Conservation (phyloP, 2,329 filamentous ascomycete species). For the Diaporthe vexans region DNA sequence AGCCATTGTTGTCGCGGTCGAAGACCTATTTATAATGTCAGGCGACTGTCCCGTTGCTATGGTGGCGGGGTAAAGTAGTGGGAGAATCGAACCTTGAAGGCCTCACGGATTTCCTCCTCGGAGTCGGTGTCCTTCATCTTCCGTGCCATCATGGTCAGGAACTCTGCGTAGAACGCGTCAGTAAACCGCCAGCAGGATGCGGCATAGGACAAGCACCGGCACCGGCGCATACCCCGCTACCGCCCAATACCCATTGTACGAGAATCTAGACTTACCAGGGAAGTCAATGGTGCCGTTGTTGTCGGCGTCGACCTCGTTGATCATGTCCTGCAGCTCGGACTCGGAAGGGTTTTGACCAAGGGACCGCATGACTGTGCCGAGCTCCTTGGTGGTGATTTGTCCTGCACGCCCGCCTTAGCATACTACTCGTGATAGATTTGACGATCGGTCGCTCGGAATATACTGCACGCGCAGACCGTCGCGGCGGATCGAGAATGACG, state of each 20-base stretch:
- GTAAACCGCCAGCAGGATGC: constrained; percentile 26
- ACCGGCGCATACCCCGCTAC: background rate
- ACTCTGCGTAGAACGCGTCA: constrained; percentile 67
- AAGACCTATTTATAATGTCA: constrained; percentile 69
- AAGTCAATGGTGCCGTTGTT: constrained; percentile 96
- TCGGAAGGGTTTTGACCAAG: constrained; percentile 91
- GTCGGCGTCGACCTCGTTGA: constrained; percentile 92
- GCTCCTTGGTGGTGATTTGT: constrained; percentile 92
- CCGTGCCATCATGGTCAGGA: constrained; percentile 93
- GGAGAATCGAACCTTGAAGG: constrained; percentile 77
- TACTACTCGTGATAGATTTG: constrained; percentile 26
- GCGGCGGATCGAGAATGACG: constrained; percentile 30
- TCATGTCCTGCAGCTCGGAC: constrained; percentile 93
- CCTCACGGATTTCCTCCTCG: constrained; percentile 90
- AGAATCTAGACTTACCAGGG: constrained; percentile 72
- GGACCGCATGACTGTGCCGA: constrained; percentile 92
- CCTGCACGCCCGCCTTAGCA: constrained; percentile 64
- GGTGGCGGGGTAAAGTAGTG: background rate
- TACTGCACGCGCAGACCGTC: constrained; percentile 33
- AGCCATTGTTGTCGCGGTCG: constrained; percentile 92
- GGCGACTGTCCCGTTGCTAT: constrained; percentile 14
- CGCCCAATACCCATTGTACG: no score
- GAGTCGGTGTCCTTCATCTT: constrained; percentile 97
- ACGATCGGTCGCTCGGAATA: background rate
- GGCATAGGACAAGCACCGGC: background rate